Conservation (phyloP, 2,329 filamentous ascomycete genomes). For the Juglanconis sp. region DNA sequence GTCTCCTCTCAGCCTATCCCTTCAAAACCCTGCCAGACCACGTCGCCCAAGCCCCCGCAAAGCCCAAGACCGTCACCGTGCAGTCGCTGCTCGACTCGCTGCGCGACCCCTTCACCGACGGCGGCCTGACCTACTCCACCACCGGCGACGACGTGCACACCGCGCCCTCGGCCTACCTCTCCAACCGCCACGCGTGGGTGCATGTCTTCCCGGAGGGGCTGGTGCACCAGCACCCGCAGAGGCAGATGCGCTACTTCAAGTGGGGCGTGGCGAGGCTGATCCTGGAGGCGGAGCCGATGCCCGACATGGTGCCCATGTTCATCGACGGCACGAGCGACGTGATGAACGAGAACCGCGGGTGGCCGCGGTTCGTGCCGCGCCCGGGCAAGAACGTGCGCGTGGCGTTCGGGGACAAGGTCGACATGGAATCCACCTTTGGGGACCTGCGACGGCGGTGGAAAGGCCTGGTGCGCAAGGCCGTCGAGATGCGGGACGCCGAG, state of each 20-base stretch:
- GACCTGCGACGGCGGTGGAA: slow-evolving; percentile 74
- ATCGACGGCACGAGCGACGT: slow-evolving; percentile 84
- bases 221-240: slow-evolving; percentile 79
- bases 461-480: slow-evolving; percentile 55
- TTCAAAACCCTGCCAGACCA: slow-evolving; percentile 31
- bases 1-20: slow-evolving; percentile 67
- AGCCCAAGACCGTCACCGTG: slow-evolving; percentile 13
- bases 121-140: slow-evolving; percentile 57
- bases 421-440: slow-evolving; percentile 72
- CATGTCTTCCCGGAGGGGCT: slow-evolving; percentile 96
- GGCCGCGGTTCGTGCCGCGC: slow-evolving; percentile 78
- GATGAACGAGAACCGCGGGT: slow-evolving; percentile 80
- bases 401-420: slow-evolving; percentile 75
- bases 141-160: slow-evolving; percentile 63
- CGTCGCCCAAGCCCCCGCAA: slow-evolving; percentile 8
- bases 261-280: slow-evolving; percentile 93
- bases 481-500: slow-evolving; percentile 39
- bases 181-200: slow-evolving; percentile 76
- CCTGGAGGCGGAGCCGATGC: slow-evolving; percentile 81
- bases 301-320: slow-evolving; percentile 90
- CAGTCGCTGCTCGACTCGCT: slow-evolving; percentile 26
- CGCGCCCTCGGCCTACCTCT: slow-evolving; percentile 68
- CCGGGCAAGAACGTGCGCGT: slow-evolving; percentile 67
- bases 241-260: slow-evolving; percentile 92
- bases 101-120: slow-evolving; percentile 48